Conservation (phyloP, 176 grass and related monocot genomes). For the Calamus simplicifolius region DNA sequence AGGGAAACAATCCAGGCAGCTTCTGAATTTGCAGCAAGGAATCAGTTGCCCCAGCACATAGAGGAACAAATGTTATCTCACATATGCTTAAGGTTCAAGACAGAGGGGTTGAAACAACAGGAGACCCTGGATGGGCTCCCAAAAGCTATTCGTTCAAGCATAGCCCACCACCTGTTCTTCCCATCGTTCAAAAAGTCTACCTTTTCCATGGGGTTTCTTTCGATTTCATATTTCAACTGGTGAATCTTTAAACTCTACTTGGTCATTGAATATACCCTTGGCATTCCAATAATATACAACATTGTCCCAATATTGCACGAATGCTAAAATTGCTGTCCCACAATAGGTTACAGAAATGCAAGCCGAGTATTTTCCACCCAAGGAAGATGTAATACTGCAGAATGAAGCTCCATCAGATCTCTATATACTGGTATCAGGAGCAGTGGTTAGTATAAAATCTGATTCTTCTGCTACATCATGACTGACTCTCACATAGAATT, state of each 20-base stretch:
- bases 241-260: background rate
- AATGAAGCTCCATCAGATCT: slow-evolving; percentile 16
- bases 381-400: slow-evolving; percentile 24
- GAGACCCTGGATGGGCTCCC: slow-evolving; percentile 16
- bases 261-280: too few relatives aligned
- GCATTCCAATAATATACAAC: too few relatives aligned
- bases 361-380: slow-evolving; percentile 17
- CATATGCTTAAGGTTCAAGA: slow-evolving; percentile 28
- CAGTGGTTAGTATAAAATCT: slow-evolving; percentile 13
- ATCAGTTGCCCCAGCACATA: slow-evolving; percentile 17
- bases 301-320: too few relatives aligned
- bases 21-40: slow-evolving; percentile 24
- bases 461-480: background rate
- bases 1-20: slow-evolving; percentile 22
- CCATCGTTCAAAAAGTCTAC: slow-evolving; percentile 14
- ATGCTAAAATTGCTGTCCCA: background rate
- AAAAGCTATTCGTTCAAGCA: slow-evolving; percentile 21
- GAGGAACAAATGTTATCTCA: slow-evolving; percentile 26
- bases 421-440: slow-evolving; percentile 21
- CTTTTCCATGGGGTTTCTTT: slow-evolving; percentile 24
- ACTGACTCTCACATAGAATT: too few relatives aligned
- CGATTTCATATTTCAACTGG: slow-evolving; percentile 10
- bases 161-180: slow-evolving; percentile 16
- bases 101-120: slow-evolving; percentile 24
- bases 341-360: slow-evolving; percentile 18